phyloP scores from a whole-genome alignment of 1,284 basidiomycete species.

The Ganoderma resinaceum region DNA sequence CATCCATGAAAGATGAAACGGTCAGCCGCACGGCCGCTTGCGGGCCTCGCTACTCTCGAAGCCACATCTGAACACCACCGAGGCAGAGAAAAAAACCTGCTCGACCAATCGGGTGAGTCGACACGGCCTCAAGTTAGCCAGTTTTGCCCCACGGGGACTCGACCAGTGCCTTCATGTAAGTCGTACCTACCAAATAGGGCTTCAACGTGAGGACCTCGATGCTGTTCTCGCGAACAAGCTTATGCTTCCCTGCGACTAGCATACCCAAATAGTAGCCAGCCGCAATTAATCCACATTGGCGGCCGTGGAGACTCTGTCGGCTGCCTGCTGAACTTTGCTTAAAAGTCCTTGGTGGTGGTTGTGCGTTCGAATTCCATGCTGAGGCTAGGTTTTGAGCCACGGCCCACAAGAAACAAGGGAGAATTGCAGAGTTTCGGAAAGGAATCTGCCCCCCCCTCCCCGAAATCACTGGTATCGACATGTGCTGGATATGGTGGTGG shows the following conservation, averaged over 20 bases:
- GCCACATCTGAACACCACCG: not conserved
- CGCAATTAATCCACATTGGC: not conserved
- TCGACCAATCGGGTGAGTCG: not conserved
- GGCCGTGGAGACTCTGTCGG: not conserved
- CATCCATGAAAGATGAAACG: not conserved
- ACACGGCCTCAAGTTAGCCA: not conserved
- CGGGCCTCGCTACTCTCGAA: not conserved
- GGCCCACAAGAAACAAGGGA: not conserved
- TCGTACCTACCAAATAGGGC: not conserved
- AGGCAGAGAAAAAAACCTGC: not conserved
- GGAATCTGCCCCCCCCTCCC: not conserved
- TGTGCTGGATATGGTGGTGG: not conserved
- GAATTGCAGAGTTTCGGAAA: not conserved
- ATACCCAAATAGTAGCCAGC: not conserved
- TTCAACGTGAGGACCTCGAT: not conserved
- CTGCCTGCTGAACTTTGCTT: not conserved
- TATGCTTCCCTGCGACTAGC: not conserved
- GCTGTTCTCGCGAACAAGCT: constrained; percentile 1
- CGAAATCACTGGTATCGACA: not conserved
- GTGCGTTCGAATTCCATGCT: not conserved
- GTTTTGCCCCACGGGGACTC: not conserved
- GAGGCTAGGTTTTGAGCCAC: not conserved
- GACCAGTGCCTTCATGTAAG: not conserved
- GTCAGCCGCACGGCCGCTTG: not conserved
- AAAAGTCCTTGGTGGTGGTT: not conserved